phyloP scores from a whole-genome alignment of 257 asterid species.

The Cruciata laevipes region DNA sequence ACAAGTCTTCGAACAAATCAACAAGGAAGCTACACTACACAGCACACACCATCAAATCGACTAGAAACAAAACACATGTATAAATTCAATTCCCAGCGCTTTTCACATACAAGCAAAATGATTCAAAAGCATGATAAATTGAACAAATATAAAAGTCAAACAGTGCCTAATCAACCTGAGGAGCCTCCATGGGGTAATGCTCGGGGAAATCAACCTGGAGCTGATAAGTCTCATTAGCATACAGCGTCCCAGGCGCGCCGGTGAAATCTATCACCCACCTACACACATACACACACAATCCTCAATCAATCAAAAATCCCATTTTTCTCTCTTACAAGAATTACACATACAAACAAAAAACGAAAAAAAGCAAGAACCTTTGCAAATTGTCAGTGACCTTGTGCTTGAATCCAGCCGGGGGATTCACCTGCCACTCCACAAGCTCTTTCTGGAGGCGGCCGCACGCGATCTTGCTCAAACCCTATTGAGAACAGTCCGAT shows the following conservation, averaged over 20 bases:
- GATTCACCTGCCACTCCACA: conserved; percentile 93
- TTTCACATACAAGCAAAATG: background rate
- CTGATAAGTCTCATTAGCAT: conserved; percentile 39
- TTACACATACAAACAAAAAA: background rate
- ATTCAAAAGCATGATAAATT: background rate
- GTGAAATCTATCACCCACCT: conserved; percentile 46
- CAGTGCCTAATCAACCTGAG: conserved; percentile 26
- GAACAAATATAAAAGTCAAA: background rate
- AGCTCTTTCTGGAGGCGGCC: conserved; percentile 95
- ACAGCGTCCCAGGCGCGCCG: conserved; percentile 43
- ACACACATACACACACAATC: conserved; percentile 15
- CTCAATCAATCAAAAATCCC: background rate
- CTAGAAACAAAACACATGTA: background rate
- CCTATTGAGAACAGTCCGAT: conserved; percentile 27
- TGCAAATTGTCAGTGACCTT: conserved; percentile 87
- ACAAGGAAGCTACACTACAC: background rate
- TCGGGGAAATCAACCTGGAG: conserved; percentile 56
- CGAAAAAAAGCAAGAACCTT: conserved; percentile 35
- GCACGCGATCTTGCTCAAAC: conserved; percentile 95
- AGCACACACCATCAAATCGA: background rate
- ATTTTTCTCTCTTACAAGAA: background rate
- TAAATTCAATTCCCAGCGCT: background rate
- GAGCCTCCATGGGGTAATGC: conserved; percentile 55
- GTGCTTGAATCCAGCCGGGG: conserved; percentile 88
- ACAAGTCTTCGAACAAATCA: conserved; percentile 14